phyloP scores from a whole-genome alignment of 1,284 basidiomycete genomes.

The Thecaphora thlaspeos region DNA sequence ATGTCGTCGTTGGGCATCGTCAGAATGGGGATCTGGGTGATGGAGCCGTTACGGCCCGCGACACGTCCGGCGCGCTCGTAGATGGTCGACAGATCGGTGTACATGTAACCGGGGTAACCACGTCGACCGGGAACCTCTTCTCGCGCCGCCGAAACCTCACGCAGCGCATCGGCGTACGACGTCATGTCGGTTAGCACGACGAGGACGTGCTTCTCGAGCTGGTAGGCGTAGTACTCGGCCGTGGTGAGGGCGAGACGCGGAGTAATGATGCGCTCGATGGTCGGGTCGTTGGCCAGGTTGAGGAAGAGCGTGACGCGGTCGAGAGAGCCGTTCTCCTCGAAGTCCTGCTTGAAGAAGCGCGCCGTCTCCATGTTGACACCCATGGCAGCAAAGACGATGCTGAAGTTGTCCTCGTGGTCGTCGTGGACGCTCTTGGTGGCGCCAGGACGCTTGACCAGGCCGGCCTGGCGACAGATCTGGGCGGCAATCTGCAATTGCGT shows the following conservation, averaged over 20 bases:
- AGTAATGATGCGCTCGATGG: constrained; percentile 99
- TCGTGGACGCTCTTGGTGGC: constrained; percentile 81
- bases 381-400: constrained; percentile 99
- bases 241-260: constrained; percentile 96
- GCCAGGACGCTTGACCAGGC: constrained; percentile 73
- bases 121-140: constrained; percentile 99
- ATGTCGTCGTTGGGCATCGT: constrained; percentile 99
- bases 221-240: constrained; percentile 99
- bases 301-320: constrained; percentile 98
- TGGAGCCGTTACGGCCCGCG: constrained; percentile 94
- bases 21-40: constrained; percentile 98
- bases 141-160: constrained; percentile 90
- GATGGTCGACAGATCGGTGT: constrained; percentile 70
- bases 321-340: constrained; percentile 96
- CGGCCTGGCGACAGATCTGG: constrained; percentile 99
- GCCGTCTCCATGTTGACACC: constrained; percentile 99
- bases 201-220: constrained; percentile 98
- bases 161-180: constrained; percentile 93
- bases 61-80: constrained; percentile 99
- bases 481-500: constrained; percentile 79
- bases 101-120: constrained; percentile 97
- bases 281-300: constrained; percentile 99
- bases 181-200: constrained; percentile 99
- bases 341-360: constrained; percentile 99
- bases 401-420: constrained; percentile 99